Conservation (phyloP, 345 rosid genomes). For the Linum lewisii region DNA sequence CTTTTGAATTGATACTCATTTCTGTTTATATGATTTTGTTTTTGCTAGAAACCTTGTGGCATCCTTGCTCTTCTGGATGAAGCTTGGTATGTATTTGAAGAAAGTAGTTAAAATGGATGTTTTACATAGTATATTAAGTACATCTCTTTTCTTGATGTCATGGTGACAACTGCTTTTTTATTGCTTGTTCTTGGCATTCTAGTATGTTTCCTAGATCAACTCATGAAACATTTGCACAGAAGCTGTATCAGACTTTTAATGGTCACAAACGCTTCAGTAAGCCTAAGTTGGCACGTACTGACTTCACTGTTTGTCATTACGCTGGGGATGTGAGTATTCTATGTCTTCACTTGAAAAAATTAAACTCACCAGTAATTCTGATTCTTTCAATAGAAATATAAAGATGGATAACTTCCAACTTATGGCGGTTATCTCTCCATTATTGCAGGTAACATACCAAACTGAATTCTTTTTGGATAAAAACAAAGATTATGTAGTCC, state of each 20-base stretch:
- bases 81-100: slow-evolving; percentile 2
- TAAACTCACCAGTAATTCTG: slow-evolving; percentile 2
- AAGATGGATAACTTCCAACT: slow-evolving; percentile 1
- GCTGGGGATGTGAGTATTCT: slow-evolving; percentile 8
- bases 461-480: slow-evolving; percentile 4
- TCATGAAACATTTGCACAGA: slow-evolving; percentile 7
- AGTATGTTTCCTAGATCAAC: slow-evolving; percentile 11
- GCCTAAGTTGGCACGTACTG: slow-evolving; percentile 10
- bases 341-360: neutral
- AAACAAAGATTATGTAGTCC: slow-evolving; percentile 1
- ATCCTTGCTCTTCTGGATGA: slow-evolving; percentile 10
- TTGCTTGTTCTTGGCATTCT: neutral
- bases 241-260: slow-evolving; percentile 8
- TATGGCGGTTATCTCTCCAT: neutral
- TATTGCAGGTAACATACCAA: slow-evolving; percentile 4
- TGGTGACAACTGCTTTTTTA: neutral
- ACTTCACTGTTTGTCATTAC: slow-evolving; percentile 10
- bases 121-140: neutral
- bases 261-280: slow-evolving; percentile 9
- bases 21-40: neutral
- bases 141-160: neutral
- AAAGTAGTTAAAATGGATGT: neutral
- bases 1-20: too few relatives aligned
- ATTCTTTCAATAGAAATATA: slow-evolving; percentile 5
- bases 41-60: slow-evolving; percentile 6